Evolutionary conservation across 2,329 filamentous ascomycete species (phyloP).

Genomic region (Cladorrhinum sp.): DNA sequence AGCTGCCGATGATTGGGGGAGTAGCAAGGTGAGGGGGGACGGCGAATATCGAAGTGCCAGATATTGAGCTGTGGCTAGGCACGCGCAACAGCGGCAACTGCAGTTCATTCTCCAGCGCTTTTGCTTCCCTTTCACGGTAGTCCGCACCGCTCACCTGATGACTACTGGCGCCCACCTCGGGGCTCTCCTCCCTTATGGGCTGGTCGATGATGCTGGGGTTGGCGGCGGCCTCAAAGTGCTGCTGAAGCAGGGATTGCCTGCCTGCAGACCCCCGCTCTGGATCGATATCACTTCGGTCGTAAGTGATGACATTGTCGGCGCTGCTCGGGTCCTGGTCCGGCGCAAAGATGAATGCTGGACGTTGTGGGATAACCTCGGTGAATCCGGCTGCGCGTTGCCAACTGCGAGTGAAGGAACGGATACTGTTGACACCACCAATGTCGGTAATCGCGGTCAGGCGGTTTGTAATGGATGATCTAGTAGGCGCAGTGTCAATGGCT

Average conservation of each 20-base stretch:
- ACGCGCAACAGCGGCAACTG: slow-evolving; percentile 31
- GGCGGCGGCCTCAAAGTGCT: slow-evolving; percentile 47
- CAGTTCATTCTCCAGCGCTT: slow-evolving; percentile 45
- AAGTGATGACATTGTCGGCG: slow-evolving; percentile 37
- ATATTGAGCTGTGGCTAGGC: slow-evolving; percentile 30
- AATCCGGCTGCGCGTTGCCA: slow-evolving; percentile 91
- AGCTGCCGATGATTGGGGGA: slow-evolving; percentile 69
- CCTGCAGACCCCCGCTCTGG: slow-evolving; percentile 30
- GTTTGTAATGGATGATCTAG: slow-evolving; percentile 58
- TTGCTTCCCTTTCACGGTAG: slow-evolving; percentile 48
- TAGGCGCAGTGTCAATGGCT: slow-evolving; percentile 15
- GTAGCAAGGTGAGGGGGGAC: slow-evolving; percentile 61
- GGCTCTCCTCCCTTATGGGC: slow-evolving; percentile 27
- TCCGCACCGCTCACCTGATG: slow-evolving; percentile 23
- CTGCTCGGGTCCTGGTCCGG: slow-evolving; percentile 51
- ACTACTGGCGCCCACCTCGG: slow-evolving; percentile 28
- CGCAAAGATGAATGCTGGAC: slow-evolving; percentile 68
- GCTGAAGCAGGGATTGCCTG: slow-evolving; percentile 47
- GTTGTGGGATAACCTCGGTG: slow-evolving; percentile 78
- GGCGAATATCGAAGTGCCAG: slow-evolving; percentile 52
- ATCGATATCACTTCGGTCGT: slow-evolving; percentile 42
- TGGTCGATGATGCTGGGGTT: slow-evolving; percentile 23
- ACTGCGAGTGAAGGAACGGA: slow-evolving; percentile 88
- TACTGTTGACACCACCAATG: slow-evolving; percentile 86
- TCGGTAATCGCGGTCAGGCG: slow-evolving; percentile 60